phyloP scores from a whole-genome alignment of 495 filamentous ascomycete species.

The Opeltia flavorubescens region DNA sequence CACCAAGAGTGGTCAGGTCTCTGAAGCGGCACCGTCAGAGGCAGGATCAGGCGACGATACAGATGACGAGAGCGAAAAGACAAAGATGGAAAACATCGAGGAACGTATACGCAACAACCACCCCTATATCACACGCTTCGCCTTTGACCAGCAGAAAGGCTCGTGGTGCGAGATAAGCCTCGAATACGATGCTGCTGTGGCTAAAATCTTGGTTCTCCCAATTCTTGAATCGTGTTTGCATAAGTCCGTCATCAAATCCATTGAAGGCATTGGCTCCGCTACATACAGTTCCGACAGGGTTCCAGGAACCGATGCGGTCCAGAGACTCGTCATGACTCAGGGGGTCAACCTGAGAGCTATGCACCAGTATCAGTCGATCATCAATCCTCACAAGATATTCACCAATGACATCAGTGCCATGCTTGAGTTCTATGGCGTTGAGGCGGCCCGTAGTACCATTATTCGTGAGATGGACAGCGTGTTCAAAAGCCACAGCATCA shows the following conservation, averaged over 20 bases:
- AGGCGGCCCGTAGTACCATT: slow-evolving; percentile 76
- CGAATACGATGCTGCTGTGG: slow-evolving; percentile 64
- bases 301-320: slow-evolving; percentile 30
- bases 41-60: slow-evolving; percentile 33
- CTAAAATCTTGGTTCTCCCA: slow-evolving; percentile 86
- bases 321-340: slow-evolving; percentile 53
- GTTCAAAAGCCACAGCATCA: slow-evolving; percentile 86
- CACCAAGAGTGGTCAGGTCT: slow-evolving; percentile 14
- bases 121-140: slow-evolving; percentile 55
- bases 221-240: slow-evolving; percentile 68
- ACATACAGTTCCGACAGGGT: slow-evolving; percentile 53
- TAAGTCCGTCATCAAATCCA: slow-evolving; percentile 73
- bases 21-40: slow-evolving; percentile 13
- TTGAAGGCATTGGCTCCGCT: slow-evolving; percentile 57
- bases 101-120: slow-evolving; percentile 50
- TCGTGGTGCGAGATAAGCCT: slow-evolving; percentile 66
- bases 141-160: slow-evolving; percentile 62
- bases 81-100: slow-evolving; percentile 29
- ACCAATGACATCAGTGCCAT: slow-evolving; percentile 88
- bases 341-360: slow-evolving; percentile 85
- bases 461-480: slow-evolving; percentile 75
- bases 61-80: slow-evolving; percentile 25
- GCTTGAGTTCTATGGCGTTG: slow-evolving; percentile 76
- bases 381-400: slow-evolving; percentile 74
- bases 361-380: slow-evolving; percentile 70